Conservation (phyloP, 2,329 filamentous ascomycete species). For the Fusarium metavorans region DNA sequence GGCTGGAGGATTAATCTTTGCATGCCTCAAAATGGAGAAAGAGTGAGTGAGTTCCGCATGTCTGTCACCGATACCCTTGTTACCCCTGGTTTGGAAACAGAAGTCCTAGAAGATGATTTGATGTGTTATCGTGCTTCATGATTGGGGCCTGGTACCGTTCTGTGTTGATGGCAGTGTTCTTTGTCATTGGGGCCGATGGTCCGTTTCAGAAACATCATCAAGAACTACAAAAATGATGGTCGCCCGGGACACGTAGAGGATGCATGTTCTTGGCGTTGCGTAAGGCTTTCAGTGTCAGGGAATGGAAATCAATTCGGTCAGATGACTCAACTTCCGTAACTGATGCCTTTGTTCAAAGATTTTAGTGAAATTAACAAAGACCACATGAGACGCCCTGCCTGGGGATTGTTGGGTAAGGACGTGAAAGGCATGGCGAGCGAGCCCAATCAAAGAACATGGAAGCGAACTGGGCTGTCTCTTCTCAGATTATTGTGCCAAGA, state of each 20-base stretch:
- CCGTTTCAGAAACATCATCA: not conserved
- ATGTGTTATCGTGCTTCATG: not conserved
- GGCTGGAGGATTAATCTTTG: not conserved
- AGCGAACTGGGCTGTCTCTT: not conserved
- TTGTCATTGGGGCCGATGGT: not conserved
- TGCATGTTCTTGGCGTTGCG: not conserved
- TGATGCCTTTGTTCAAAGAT: not conserved
- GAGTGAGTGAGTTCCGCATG: too few relatives aligned
- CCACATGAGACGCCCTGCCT: not conserved
- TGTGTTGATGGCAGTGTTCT: not conserved
- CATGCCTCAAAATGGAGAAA: not conserved
- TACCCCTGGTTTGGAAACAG: not conserved
- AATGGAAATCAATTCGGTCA: not conserved
- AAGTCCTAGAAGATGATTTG: not conserved
- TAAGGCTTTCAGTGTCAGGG: not conserved
- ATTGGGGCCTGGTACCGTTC: not conserved
- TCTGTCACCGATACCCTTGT: not conserved
- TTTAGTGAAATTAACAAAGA: not conserved
- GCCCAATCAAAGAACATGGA: not conserved
- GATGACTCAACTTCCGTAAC: not conserved
- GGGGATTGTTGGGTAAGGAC: not conserved
- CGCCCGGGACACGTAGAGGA: not conserved
- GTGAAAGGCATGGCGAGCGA: not conserved
- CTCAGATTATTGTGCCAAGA: not conserved
- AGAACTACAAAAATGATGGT: not conserved